phyloP scores from a whole-genome alignment of 1,139 yeast species.

The Zygoascus sp. region DNA sequence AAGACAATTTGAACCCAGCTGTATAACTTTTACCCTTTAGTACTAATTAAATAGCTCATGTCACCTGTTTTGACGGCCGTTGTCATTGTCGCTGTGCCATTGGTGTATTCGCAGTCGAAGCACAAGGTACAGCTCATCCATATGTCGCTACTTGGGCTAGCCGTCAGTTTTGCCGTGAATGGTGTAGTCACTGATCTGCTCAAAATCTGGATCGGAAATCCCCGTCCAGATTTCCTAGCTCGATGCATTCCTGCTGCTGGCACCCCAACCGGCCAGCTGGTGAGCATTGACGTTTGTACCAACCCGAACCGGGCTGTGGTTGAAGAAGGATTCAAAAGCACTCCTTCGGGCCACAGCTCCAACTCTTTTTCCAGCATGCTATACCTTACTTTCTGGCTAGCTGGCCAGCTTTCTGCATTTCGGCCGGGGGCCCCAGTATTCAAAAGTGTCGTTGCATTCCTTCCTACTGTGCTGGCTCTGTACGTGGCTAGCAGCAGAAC shows the following conservation, averaged over 20 bases:
- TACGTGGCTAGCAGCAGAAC: slow-evolving; percentile 55
- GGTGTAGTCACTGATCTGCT: slow-evolving; percentile 51
- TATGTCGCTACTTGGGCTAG: slow-evolving; percentile 43
- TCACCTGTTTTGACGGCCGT: slow-evolving; percentile 14
- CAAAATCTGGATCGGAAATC: slow-evolving; percentile 74
- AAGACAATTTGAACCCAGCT: slow-evolving; percentile 20
- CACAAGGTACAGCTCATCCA: slow-evolving; percentile 32
- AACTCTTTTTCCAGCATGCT: slow-evolving; percentile 62
- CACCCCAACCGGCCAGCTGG: slow-evolving; percentile 39
- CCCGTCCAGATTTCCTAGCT: slow-evolving; percentile 73
- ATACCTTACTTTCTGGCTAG: slow-evolving; percentile 59
- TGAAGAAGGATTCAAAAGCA: slow-evolving; percentile 68
- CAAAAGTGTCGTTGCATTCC: slow-evolving; percentile 29
- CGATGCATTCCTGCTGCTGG: slow-evolving; percentile 56
- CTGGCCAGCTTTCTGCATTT: slow-evolving; percentile 49
- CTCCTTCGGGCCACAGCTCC: slow-evolving; percentile 81
- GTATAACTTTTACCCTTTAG: neutral
- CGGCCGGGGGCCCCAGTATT: slow-evolving; percentile 34
- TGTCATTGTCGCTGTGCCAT: slow-evolving; percentile 29
- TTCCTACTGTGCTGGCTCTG: slow-evolving; percentile 30
- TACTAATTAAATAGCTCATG: slow-evolving; percentile 1
- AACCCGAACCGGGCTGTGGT: slow-evolving; percentile 37
- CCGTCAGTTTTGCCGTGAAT: slow-evolving; percentile 40
- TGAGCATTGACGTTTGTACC: slow-evolving; percentile 53
- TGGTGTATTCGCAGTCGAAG: slow-evolving; percentile 20